Evolutionary conservation across 345 rosid species (phyloP).

Genomic region (Salix dunnii): DNA sequence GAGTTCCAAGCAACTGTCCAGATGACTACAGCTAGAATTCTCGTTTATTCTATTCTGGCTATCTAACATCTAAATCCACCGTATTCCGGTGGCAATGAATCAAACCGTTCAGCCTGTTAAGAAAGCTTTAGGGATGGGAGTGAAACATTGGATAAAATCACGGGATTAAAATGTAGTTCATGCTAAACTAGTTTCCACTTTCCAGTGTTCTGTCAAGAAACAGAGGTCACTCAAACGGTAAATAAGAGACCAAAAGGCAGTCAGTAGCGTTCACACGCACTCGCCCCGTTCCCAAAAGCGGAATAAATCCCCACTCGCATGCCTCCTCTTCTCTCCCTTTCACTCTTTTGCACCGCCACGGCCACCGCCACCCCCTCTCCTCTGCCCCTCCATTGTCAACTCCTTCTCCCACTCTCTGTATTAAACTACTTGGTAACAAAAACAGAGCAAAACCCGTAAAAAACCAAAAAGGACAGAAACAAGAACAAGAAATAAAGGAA

Average conservation of each 20-base stretch:
- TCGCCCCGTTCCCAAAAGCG: conserved; percentile 5
- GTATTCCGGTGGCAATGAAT: not conserved
- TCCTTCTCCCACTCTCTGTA: not conserved
- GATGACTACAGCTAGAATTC: no score
- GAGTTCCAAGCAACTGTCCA: no score
- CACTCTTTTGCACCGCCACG: conserved; percentile 3
- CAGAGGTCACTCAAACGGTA: conserved; percentile 17
- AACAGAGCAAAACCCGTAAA: conserved; percentile 8
- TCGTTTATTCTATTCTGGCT: no score
- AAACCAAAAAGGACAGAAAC: not conserved
- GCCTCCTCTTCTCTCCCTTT: not conserved
- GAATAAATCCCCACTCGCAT: conserved; percentile 26
- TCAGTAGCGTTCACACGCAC: conserved; percentile 1
- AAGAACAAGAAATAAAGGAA: not conserved
- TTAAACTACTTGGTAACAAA: conserved; percentile 6
- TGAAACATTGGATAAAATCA: not conserved
- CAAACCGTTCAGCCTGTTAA: not conserved
- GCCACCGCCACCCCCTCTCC: not conserved
- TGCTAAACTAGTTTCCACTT: not conserved
- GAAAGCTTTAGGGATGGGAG: not conserved
- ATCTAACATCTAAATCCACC: no score
- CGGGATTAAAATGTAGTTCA: not conserved
- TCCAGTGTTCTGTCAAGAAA: not conserved
- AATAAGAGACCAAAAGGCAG: conserved; percentile 9
- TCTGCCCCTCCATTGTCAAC: conserved; percentile 16